These are phyloP conservation scores for Croton laevigatus DNA, from an alignment of 441 rosid genomes.

Conservation along the genomic window DNA sequence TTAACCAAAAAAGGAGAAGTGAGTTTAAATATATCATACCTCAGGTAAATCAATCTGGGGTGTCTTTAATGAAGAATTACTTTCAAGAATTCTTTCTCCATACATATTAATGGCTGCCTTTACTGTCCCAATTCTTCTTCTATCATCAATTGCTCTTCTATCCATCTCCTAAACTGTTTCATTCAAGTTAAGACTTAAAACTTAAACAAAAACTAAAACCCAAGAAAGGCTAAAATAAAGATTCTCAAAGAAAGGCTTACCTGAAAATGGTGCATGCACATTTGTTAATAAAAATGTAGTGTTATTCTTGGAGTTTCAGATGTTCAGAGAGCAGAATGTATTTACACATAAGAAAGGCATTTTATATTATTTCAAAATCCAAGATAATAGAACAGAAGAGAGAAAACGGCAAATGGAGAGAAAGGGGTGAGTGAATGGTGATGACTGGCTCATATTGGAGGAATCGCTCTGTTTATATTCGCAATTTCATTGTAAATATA, in stretches of 20 bases:
- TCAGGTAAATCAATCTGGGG: conserved; percentile 38
- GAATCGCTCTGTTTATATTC: conserved; percentile 24
- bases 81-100: conserved; percentile 49
- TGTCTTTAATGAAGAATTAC: conserved; percentile 29
- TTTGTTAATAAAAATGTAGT: too few relatives aligned
- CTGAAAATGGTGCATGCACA: too few relatives aligned
- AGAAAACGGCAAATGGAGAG: conserved; percentile 23
- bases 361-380: background rate
- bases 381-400: conserved; percentile 9
- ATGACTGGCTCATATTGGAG: conserved; percentile 29
- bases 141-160: conserved; percentile 32
- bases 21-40: conserved; percentile 23
- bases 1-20: background rate
- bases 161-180: conserved; percentile 38
- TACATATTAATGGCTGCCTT: conserved; percentile 49
- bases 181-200: background rate
- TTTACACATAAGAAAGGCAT: too few relatives aligned
- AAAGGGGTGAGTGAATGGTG: conserved; percentile 6
- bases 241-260: too few relatives aligned
- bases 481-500: background rate
- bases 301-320: too few relatives aligned
- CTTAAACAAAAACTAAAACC: too few relatives aligned
- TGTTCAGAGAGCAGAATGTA: too few relatives aligned
- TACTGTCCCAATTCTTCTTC: conserved; percentile 54
- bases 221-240: too few relatives aligned